Evolutionary conservation across 495 filamentous ascomycete genomes (phyloP).

Genomic region (Margaritispora aquatica): DNA sequence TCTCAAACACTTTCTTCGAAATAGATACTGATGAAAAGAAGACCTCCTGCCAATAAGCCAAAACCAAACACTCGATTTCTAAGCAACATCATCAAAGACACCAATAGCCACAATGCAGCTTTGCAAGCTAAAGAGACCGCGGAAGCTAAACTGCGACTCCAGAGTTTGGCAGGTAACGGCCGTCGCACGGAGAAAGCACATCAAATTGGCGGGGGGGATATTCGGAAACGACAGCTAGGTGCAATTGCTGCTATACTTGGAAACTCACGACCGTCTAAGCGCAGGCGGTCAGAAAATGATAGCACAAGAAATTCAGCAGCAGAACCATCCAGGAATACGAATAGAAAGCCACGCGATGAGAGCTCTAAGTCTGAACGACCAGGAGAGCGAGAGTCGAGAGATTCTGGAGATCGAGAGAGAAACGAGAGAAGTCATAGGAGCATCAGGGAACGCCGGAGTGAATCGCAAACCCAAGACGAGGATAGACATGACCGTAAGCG

Average conservation of each 20-base stretch:
- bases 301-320: too few species aligned
- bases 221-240: conserved; percentile 44
- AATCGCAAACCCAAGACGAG: neutral
- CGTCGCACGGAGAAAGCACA: conserved; percentile 30
- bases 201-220: conserved; percentile 31
- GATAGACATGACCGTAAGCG: conserved; percentile 8
- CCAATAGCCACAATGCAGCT: conserved; percentile 83
- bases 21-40: conserved; percentile 7
- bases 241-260: conserved; percentile 45
- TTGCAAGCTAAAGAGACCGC: conserved; percentile 74
- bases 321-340: conserved; percentile 15
- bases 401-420: conserved; percentile 10
- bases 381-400: conserved; percentile 7
- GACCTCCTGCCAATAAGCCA: conserved; percentile 55
- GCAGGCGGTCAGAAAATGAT: conserved; percentile 18
- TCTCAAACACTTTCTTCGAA: neutral
- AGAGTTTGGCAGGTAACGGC: conserved; percentile 32
- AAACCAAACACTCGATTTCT: conserved; percentile 91
- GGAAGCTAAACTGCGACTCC: conserved; percentile 43
- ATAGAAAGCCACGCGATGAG: too few species aligned
- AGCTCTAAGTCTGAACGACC: conserved; percentile 5
- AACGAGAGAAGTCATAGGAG: conserved; percentile 5
- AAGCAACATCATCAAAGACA: conserved; percentile 80
- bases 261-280: conserved; percentile 31
- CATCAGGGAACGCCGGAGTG: conserved; percentile 3